Percentiles rank a stretch among this genome's conserved stretches.
Conservation (phyloP, 257 asterid genomes). For the Gardenia jasminoides region DNA sequence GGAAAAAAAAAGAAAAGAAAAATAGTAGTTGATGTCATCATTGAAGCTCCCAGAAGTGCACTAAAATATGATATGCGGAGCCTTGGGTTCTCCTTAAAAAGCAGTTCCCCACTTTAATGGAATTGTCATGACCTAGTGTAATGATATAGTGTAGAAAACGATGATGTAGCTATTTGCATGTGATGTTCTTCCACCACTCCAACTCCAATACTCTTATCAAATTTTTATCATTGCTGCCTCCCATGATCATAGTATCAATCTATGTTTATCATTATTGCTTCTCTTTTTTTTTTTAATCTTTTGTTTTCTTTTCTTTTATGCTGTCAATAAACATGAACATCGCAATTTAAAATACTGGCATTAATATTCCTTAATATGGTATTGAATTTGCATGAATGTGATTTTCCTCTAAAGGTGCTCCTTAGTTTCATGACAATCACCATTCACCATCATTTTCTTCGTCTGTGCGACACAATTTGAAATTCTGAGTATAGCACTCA, state of each 20-base stretch:
- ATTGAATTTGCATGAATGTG: not conserved
- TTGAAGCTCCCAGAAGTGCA: not conserved
- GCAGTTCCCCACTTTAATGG: conserved; percentile 4
- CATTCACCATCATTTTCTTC: not conserved
- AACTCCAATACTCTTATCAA: not conserved
- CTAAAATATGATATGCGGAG: not conserved
- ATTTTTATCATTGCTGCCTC: not conserved
- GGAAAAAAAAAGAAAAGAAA: too few species aligned
- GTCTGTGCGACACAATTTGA: not conserved
- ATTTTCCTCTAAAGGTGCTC: not conserved
- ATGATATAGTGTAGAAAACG: conserved; percentile 9
- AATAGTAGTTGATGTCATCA: not conserved
- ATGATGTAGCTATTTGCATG: conserved; percentile 16
- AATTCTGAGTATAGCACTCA: not conserved
- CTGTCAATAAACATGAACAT: not conserved
- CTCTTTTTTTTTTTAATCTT: not conserved
- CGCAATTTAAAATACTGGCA: not conserved
- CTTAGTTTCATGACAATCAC: not conserved
- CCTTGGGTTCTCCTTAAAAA: conserved; percentile 13
- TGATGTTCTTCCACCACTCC: conserved; percentile 14
- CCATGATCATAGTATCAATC: not conserved
- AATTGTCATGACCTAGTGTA: not conserved
- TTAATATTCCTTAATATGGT: not conserved
- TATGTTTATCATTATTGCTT: not conserved
- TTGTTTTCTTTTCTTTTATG: not conserved